A percentile compares a stretch with the other conserved stretches of the same genome.
phyloP scores from a whole-genome alignment of 139 green algal genomes.

The Astrephomene gubernaculifera region DNA sequence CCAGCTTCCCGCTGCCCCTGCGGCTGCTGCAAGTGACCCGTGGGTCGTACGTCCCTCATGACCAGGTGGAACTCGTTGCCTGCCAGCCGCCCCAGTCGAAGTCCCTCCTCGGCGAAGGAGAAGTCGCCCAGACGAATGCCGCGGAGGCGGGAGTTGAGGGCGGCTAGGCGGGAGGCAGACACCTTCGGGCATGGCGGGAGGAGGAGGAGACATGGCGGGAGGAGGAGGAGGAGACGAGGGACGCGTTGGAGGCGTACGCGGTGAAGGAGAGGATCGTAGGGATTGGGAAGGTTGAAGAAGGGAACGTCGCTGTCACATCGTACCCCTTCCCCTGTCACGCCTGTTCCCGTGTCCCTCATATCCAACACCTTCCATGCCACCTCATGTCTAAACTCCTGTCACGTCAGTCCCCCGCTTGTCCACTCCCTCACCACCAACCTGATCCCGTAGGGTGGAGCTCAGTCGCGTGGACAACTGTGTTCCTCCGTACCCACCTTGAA shows the following conservation, averaged over 20 bases:
- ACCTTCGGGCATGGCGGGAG: constrained; percentile 8
- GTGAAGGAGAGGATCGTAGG: too few relatives aligned
- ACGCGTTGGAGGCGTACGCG: too few relatives aligned
- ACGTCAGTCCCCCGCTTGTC: too few relatives aligned
- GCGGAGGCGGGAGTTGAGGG: constrained; percentile 58
- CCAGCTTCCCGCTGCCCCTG: background rate
- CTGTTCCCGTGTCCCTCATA: too few relatives aligned
- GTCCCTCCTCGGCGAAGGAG: constrained; percentile 42
- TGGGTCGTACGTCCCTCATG: constrained; percentile 59
- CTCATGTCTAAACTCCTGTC: too few relatives aligned
- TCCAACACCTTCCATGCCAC: too few relatives aligned
- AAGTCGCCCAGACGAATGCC: constrained; percentile 82
- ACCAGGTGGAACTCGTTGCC: constrained; percentile 90
- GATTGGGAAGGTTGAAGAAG: too few relatives aligned
- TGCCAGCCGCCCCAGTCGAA: constrained; percentile 80
- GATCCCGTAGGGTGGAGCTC: background rate
- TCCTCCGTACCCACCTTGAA: constrained; percentile 63
- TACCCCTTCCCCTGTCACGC: too few relatives aligned
- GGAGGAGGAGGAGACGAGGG: too few relatives aligned
- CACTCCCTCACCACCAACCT: too few relatives aligned
- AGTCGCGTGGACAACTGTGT: background rate
- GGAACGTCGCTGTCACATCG: too few relatives aligned
- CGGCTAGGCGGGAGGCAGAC: constrained; percentile 39
- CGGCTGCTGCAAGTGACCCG: background rate
- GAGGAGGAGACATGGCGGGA: too few relatives aligned